phyloP scores from a whole-genome alignment of 139 green algal species.

The Picochlorum sp. region DNA sequence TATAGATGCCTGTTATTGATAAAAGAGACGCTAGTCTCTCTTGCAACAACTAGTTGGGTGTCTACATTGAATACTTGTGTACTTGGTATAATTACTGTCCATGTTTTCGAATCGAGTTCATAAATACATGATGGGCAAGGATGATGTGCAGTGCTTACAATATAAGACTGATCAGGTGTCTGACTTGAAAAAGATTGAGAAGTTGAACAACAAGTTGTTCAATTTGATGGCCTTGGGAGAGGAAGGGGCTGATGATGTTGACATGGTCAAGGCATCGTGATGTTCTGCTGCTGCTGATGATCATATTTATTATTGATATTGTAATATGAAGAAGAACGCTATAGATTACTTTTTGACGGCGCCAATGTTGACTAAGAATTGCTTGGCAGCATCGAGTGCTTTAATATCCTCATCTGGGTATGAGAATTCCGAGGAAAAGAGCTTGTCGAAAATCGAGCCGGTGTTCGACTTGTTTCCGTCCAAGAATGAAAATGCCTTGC shows the following conservation, averaged over 20 bases:
- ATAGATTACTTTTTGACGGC: conserved; percentile 28
- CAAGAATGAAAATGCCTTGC: conserved; percentile 34
- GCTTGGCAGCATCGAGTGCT: conserved; percentile 26
- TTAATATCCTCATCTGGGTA: conserved; percentile 35
- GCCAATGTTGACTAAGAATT: conserved; percentile 23
- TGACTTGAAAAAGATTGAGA: conserved; percentile 82
- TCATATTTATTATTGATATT: background rate
- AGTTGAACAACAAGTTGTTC: conserved; percentile 80
- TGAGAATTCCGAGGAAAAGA: conserved; percentile 3
- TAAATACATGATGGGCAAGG: too few species aligned
- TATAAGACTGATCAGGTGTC: conserved; percentile 82
- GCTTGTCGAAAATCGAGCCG: conserved; percentile 10
- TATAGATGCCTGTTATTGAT: too few species aligned
- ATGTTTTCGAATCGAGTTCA: too few species aligned
- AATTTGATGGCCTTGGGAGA: conserved; percentile 57
- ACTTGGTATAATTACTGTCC: too few species aligned
- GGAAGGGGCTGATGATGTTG: conserved; percentile 1
- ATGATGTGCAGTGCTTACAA: conserved; percentile 62
- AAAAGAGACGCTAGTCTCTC: too few species aligned
- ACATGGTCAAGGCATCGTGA: background rate
- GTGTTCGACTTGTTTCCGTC: conserved; percentile 10
- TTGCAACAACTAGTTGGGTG: too few species aligned
- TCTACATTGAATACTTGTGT: too few species aligned
- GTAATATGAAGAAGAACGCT: too few species aligned
- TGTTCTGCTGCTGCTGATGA: background rate